Evolutionary conservation across 1,284 basidiomycete species (phyloP).

Genomic region (Neolentinus lepideus): DNA sequence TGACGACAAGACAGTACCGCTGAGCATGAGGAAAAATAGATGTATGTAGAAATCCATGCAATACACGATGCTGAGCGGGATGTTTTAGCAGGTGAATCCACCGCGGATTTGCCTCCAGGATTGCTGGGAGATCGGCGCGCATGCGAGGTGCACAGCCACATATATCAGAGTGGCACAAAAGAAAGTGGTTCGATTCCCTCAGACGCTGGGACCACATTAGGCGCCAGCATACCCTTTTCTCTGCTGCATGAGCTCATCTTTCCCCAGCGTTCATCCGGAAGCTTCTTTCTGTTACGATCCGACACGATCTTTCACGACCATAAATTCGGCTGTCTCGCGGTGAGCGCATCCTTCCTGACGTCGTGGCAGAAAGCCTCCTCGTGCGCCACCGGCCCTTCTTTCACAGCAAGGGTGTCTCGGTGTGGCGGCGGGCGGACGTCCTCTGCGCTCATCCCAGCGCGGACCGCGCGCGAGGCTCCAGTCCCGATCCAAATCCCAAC

Average conservation of each 20-base stretch:
- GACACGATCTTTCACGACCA: background rate
- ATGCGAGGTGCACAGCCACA: background rate
- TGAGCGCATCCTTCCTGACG: background rate
- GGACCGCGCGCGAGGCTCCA: background rate
- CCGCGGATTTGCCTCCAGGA: no score
- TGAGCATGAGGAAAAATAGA: no score
- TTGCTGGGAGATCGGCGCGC: background rate
- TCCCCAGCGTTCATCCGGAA: no score
- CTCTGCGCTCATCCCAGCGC: background rate
- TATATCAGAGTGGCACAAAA: background rate
- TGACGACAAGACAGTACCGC: no score
- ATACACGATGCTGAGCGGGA: no score
- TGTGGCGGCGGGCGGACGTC: background rate
- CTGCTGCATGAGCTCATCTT: background rate
- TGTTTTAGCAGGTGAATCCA: no score
- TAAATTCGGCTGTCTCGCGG: background rate
- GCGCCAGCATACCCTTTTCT: background rate
- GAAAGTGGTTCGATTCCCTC: constrained; percentile 1
- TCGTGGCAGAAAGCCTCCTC: background rate
- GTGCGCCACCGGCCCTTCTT: background rate
- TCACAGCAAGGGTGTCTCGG: background rate
- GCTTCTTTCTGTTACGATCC: background rate
- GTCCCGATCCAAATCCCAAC: constrained; percentile 1
- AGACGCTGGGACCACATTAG: background rate
- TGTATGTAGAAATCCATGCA: no score